Evolutionary conservation across 2,329 filamentous ascomycete species (phyloP), one percentile per base, ranked within the genome.

Genomic region (Alternaria metachromatica): DNA sequence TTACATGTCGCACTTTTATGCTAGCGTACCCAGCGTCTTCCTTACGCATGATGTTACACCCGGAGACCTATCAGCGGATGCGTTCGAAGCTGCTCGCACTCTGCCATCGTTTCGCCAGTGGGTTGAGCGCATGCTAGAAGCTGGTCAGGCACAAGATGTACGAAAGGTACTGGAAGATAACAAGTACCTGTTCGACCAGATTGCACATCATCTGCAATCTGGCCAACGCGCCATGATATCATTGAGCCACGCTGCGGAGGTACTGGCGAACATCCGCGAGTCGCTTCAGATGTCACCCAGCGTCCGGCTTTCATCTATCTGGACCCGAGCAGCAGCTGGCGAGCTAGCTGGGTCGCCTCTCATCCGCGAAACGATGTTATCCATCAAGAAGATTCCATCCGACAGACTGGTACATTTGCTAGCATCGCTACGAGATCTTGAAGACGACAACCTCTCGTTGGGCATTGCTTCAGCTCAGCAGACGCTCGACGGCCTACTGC

Each of bases 1-100:
- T 1, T 93, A 94, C 75, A 94, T 96, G 92, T 92, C 90, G 61
- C 91, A 94, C 76, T 95, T 92, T 74, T 95, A 93, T 71, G 91
- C 90, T 43, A 95, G 94, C 70, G 88, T 90, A 1, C 82, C 94
- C 4, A 92, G 89, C 64, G 78, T 93, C 5, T 84, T 95, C 33
- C 78, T 89, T 10, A 80, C 81, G 13, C 59, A 82, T 2, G 67
- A 70, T 12, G 50, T 83, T 6, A 46, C 72, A 6, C 68, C 75
- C 44, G 62, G 76, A 9, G 69, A 82, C 4, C 67, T 92, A 1
- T 84, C 90, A 55, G 72, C 81, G 2, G 87, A 90, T 63, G 90
- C 92, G 68, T 78, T 91, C 8, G 87, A 92, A 68, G 89, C 90
- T 11, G 78, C 92, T 8, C 87, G 92, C 37, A 90, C 87, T 62